Percentiles rank a stretch among this genome's conserved stretches.
phyloP scores from a whole-genome alignment of 2,329 filamentous ascomycete genomes.

The Tympanopsis confertula region DNA sequence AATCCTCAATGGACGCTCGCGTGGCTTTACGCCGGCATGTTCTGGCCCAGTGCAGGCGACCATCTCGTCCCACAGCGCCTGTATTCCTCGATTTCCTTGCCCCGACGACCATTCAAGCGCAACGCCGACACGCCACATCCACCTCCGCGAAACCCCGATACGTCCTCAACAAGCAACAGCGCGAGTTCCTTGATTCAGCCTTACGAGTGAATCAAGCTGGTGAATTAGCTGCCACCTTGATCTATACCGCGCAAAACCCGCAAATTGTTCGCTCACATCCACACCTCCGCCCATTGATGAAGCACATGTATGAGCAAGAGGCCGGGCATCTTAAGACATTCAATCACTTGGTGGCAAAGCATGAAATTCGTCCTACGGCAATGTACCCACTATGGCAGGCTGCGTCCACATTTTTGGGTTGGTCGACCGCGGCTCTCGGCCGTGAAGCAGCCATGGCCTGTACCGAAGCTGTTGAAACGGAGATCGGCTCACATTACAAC shows the following conservation, averaged over 20 bases:
- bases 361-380: conserved; percentile 82
- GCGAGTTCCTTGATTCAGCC: conserved; percentile 21
- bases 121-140: conserved; percentile 9
- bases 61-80: background rate
- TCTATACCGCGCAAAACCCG: conserved; percentile 82
- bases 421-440: conserved; percentile 79
- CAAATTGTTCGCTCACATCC: conserved; percentile 70
- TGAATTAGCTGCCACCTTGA: conserved; percentile 89
- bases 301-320: conserved; percentile 98
- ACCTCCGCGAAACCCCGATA: background rate
- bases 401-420: conserved; percentile 71
- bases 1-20: too few species aligned
- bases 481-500: conserved; percentile 95
- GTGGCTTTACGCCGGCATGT: too few species aligned
- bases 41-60: conserved; percentile 12
- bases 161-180: conserved; percentile 4
- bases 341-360: conserved; percentile 69
- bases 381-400: conserved; percentile 85
- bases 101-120: conserved; percentile 11
- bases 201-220: conserved; percentile 95
- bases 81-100: conserved; percentile 22
- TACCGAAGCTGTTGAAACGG: conserved; percentile 95
- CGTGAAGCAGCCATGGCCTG: conserved; percentile 96
- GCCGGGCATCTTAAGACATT: conserved; percentile 77
- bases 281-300: conserved; percentile 80